A percentile compares a stretch with the other conserved stretches of the same genome.
Evolutionary conservation across 768 basidiomycete genomes (phyloP).

Genomic region (Phallus indusiatus): DNA sequence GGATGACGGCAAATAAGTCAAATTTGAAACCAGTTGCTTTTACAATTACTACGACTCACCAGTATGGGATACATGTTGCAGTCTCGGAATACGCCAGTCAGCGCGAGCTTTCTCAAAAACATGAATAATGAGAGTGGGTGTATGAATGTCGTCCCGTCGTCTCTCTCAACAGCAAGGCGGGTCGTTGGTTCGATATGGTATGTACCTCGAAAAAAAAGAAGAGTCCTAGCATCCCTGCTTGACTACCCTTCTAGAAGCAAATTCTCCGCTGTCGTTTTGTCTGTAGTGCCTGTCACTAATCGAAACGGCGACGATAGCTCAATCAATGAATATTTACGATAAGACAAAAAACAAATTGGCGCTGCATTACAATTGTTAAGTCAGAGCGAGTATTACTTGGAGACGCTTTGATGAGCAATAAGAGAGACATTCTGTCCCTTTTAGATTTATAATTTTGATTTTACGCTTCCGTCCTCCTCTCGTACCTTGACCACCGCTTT

Average conservation of each 20-base stretch:
- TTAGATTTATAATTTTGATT: conserved; percentile 33
- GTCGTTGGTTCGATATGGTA: too few species aligned
- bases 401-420: not conserved
- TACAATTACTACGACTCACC: too few species aligned
- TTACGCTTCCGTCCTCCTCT: conserved; percentile 31
- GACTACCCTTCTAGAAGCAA: not conserved
- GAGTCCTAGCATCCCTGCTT: not conserved
- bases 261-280: not conserved
- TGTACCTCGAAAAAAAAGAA: not conserved
- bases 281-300: not conserved
- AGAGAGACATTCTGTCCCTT: not conserved
- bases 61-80: too few species aligned
- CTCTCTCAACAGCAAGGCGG: too few species aligned
- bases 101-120: too few species aligned
- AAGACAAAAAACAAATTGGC: not conserved
- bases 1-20: too few species aligned
- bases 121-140: too few species aligned
- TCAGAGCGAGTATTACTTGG: not conserved
- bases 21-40: too few species aligned
- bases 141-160: too few species aligned
- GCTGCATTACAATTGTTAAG: not conserved
- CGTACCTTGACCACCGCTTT: conserved; percentile 68
- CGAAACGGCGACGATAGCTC: not conserved
- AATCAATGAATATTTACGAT: too few species aligned
- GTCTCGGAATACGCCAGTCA: too few species aligned